Percentiles rank a stretch among this genome's conserved stretches.
Evolutionary conservation across 257 asterid species (phyloP).

Genomic region (Echites panduratus): DNA sequence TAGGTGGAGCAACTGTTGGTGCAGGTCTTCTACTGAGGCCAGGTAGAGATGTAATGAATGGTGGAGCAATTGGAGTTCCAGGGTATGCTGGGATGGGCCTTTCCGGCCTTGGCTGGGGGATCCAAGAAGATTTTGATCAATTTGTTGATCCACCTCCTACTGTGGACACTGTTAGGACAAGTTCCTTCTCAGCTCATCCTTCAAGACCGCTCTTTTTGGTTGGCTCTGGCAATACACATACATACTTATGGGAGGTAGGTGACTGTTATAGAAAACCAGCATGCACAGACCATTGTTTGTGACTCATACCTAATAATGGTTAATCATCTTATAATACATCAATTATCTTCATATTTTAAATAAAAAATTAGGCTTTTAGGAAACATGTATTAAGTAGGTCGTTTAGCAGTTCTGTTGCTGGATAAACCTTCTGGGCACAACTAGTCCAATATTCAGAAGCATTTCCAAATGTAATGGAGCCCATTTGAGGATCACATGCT

Average conservation of each 20-base stretch:
- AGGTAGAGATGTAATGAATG: constrained; percentile 44
- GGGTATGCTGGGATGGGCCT: constrained; percentile 60
- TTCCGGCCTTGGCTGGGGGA: constrained; percentile 80
- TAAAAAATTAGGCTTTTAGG: constrained; percentile 7
- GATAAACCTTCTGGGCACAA: constrained; percentile 3
- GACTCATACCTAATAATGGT: neutral
- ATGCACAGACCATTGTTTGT: neutral
- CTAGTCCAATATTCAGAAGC: neutral
- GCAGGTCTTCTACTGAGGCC: constrained; percentile 44
- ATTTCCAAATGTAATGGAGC: neutral
- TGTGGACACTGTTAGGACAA: constrained; percentile 60
- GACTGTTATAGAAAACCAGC: neutral
- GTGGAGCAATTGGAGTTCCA: constrained; percentile 58
- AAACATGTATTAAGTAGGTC: neutral
- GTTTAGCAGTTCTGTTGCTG: neutral
- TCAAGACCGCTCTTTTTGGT: constrained; percentile 92
- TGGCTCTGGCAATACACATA: constrained; percentile 87
- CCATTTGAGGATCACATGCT: neutral
- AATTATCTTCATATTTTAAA: neutral
- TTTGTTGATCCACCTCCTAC: constrained; percentile 84
- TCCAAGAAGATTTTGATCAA: constrained; percentile 83
- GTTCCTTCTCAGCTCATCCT: constrained; percentile 82
- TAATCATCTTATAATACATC: neutral
- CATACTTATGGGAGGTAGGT: constrained; percentile 93
- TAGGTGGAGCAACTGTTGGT: constrained; percentile 84